Evolutionary conservation across 805 yeast genomes (phyloP).

Genomic region (Starmerella kuoi): DNA sequence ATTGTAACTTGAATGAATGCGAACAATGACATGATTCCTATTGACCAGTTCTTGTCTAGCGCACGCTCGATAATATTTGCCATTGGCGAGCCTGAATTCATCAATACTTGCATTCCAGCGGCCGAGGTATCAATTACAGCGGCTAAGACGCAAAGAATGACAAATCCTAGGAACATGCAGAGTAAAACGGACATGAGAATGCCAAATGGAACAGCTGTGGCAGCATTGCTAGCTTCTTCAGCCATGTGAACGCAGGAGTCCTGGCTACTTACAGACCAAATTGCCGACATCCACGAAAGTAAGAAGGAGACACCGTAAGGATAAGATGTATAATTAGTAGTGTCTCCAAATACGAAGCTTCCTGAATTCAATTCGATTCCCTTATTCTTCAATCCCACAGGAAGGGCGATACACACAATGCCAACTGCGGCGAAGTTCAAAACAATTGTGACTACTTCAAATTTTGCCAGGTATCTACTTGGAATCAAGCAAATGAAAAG

Average conservation of each 20-base stretch:
- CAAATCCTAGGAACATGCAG: conserved; percentile 49
- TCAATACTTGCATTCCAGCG: conserved; percentile 33
- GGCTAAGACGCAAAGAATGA: conserved; percentile 40
- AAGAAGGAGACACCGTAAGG: conserved; percentile 46
- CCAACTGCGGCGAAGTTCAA: conserved; percentile 42
- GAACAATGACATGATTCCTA: conserved; percentile 48
- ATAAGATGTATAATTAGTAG: conserved; percentile 42
- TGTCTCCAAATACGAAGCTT: conserved; percentile 42
- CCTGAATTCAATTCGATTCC: conserved; percentile 37
- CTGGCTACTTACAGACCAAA: conserved; percentile 67
- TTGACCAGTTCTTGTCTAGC: conserved; percentile 52
- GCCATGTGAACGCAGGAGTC: conserved; percentile 63
- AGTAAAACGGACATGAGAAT: conserved; percentile 46
- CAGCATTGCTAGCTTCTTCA: conserved; percentile 56
- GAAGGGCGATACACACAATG: conserved; percentile 50
- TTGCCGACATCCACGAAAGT: conserved; percentile 49
- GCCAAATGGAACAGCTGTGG: conserved; percentile 52
- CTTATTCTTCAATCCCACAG: conserved; percentile 36
- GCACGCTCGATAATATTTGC: conserved; percentile 54
- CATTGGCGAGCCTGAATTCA: conserved; percentile 47
- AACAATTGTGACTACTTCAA: conserved; percentile 48
- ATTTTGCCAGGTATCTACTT: conserved; percentile 42
- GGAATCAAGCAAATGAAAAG: conserved; percentile 44
- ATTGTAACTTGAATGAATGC: conserved; percentile 51
- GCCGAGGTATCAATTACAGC: conserved; percentile 38